These are phyloP conservation scores for Venturia asperata DNA, from an alignment of 2,329 filamentous ascomycete genomes.

Conservation along the genomic window DNA sequence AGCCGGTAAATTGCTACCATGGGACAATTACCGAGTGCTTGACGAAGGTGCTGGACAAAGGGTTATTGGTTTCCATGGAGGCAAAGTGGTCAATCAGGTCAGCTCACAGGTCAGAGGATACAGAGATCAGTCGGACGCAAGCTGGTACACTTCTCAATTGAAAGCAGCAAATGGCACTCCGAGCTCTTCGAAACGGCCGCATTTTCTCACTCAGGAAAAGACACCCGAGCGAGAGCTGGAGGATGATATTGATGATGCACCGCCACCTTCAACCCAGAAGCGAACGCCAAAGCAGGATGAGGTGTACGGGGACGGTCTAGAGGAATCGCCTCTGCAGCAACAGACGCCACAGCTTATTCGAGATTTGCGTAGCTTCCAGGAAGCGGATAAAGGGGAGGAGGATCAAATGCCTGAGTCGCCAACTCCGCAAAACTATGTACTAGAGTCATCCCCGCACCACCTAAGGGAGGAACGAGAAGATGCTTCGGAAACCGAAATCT, in stretches of 20 bases:
- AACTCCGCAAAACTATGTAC: conserved; percentile 9
- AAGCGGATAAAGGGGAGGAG: conserved; percentile 1
- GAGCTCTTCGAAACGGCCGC: conserved; percentile 24
- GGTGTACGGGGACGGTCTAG: background rate
- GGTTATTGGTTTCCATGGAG: conserved; percentile 57
- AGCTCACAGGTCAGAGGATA: conserved; percentile 60
- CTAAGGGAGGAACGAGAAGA: background rate
- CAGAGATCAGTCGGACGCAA: conserved; percentile 69
- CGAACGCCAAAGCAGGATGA: conserved; percentile 27
- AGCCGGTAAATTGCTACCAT: conserved; percentile 74
- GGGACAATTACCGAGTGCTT: conserved; percentile 76
- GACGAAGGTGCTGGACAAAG: conserved; percentile 80
- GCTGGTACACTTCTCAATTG: conserved; percentile 75
- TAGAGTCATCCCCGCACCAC: background rate
- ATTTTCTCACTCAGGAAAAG: conserved; percentile 24
- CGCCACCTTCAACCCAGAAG: conserved; percentile 19
- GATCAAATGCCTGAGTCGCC: conserved; percentile 9
- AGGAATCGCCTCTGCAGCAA: conserved; percentile 5
- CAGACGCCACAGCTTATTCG: conserved; percentile 13
- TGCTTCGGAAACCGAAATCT: background rate
- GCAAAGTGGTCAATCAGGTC: conserved; percentile 59
- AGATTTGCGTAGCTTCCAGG: conserved; percentile 3
- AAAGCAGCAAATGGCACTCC: conserved; percentile 31
- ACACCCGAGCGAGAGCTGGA: conserved; percentile 21
- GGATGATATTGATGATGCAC: conserved; percentile 28